phyloP scores from a whole-genome alignment of 441 rosid species.

The Lepidium campestre region DNA sequence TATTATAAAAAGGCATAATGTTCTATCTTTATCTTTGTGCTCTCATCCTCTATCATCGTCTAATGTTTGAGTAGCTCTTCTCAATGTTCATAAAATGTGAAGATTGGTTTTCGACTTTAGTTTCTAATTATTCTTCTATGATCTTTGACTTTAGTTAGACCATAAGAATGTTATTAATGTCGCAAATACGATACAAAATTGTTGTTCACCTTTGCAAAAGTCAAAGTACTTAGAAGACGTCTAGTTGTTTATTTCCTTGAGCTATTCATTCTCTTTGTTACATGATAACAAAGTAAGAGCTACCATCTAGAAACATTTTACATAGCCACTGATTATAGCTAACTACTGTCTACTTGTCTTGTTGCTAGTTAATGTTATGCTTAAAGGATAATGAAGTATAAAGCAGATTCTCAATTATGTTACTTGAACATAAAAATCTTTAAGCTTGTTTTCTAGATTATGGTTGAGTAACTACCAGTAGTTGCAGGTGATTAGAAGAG shows the following conservation, averaged over 20 bases:
- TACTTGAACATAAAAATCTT: background rate
- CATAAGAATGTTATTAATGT: background rate
- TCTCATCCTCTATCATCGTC: too few species aligned
- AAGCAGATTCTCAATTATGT: background rate
- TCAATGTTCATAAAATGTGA: background rate
- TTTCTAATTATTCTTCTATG: background rate
- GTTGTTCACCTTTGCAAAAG: too few species aligned
- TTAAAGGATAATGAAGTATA: background rate
- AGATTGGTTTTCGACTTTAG: background rate
- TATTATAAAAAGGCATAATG: too few species aligned
- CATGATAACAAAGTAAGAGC: background rate
- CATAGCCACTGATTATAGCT: background rate
- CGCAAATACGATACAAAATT: too few species aligned
- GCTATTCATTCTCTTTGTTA: background rate
- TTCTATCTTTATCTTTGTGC: too few species aligned
- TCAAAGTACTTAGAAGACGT: background rate
- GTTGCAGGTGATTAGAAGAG: background rate
- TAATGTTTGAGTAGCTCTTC: background rate
- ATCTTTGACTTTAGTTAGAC: background rate
- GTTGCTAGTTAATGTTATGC: background rate
- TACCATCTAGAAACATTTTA: background rate
- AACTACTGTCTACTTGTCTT: background rate
- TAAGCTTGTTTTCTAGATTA: background rate
- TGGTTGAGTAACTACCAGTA: background rate
- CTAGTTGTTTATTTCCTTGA: background rate